A percentile compares a stretch with the other conserved stretches of the same genome.
These are phyloP conservation scores for Pinus tabuliformis DNA, from an alignment of 75 land plant species.

Conservation along the genomic window DNA sequence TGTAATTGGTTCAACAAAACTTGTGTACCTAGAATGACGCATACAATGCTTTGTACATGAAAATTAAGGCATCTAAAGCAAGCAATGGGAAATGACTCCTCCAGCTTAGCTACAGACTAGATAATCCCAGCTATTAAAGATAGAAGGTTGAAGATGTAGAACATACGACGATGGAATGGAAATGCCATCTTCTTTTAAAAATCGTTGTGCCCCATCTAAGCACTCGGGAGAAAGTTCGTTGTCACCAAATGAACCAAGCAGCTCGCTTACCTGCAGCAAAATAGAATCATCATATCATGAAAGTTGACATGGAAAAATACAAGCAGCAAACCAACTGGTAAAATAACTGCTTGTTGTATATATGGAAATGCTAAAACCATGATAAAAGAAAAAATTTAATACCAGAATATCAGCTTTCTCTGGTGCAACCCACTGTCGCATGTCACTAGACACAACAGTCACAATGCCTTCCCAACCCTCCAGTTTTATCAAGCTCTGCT, in stretches of 20 bases:
- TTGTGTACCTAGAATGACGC: constrained; percentile 73
- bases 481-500: constrained; percentile 74
- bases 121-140: neutral
- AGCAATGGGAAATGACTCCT: neutral
- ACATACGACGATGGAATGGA: constrained; percentile 95
- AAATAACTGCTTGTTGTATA: neutral
- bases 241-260: constrained; percentile 97
- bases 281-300: constrained; percentile 3
- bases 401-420: constrained; percentile 98
- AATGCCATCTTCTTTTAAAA: constrained; percentile 87
- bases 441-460: constrained; percentile 88
- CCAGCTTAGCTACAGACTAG: neutral
- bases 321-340: neutral
- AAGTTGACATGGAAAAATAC: neutral
- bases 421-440: constrained; percentile 95
- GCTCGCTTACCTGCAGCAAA: constrained; percentile 78
- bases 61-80: neutral
- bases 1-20: constrained; percentile 91
- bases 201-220: constrained; percentile 96
- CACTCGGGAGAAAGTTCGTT: constrained; percentile 99
- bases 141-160: neutral
- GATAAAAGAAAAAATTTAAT: neutral
- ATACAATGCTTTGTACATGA: neutral
- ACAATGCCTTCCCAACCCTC: constrained; percentile 93
- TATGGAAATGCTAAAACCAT: neutral